Evolutionary conservation across 495 filamentous ascomycete genomes (phyloP), one percentile per base, ranked within the genome.

Genomic region (Penicillium argentinense): DNA sequence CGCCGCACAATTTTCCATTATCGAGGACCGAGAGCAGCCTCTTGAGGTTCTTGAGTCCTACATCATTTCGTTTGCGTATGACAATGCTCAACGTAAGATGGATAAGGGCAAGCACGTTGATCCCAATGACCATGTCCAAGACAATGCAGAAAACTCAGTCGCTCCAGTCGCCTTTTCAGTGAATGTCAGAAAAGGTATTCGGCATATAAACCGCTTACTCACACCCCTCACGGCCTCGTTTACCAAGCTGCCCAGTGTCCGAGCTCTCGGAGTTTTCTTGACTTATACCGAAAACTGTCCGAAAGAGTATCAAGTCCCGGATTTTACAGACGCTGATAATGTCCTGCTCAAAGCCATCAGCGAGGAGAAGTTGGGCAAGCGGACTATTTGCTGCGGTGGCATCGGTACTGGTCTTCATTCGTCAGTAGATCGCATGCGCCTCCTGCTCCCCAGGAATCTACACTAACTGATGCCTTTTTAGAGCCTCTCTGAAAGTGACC

Each of bases 41-140:
- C n/a, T 27, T 5, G 9, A 30, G 9, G 6, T 18, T n/a, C 5
- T 47, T 11, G 50, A 54, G 32, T 26, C 39, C 2, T 54, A 54
- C 24, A 42, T 30, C 9, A 39, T 51, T 27, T 42, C 42, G 17
- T 36, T 36, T 9, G 9, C 0, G 6, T 36, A 36, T 18, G 16
- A 36, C 14, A 36, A 18, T n/a, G 33, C 13, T 12, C 13, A 34
- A 11, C 14, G 3, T 18, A 36, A 9, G n/a, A n/a, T n/a, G n/a
- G n/a, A n/a, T n/a, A n/a, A n/a, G n/a, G n/a, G n/a, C n/a, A n/a
- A 17, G 30, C 5, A 34, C 30, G 18, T n/a, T n/a, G n/a, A n/a
- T n/a, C n/a, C n/a, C n/a, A n/a, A n/a, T n/a, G n/a, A n/a, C n/a
- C n/a, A n/a, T n/a, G n/a, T n/a, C n/a, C n/a, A n/a, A n/a, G n/a